Base-by-base conservation (phyloP, 2,329 filamentous ascomycete genomes). In the Delphinella strobiligena region DNA sequence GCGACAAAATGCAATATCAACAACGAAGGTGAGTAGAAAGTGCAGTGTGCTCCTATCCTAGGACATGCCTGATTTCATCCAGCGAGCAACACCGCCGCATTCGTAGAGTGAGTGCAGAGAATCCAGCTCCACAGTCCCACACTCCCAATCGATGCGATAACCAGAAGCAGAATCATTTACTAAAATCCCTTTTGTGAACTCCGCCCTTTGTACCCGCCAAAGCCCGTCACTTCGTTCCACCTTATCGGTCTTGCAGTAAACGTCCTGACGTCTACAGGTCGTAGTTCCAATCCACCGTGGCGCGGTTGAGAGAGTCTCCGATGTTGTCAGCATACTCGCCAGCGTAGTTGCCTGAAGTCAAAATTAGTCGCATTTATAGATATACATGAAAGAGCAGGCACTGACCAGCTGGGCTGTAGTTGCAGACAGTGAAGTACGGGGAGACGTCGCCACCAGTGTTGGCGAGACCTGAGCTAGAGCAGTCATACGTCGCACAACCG, bases 351-450 rank as follows among this genome's bases (percentile, higher is more conserved):
- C 74, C 72, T 70, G 47, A 7, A 5, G 37, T 16, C 35, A 17
- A 19, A 12, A 51, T 62, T 46, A 61, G 54, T 22, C 50, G 32
- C 30, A 14, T 19, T 17, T 36, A 30, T 41, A 33, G 38, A 31
- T 16, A 27, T 15, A 18, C 37, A 27, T 12, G 19, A 10, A 24
- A 18, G 2, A 31, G 19, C n/a, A 35, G 19, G 19, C 61, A 40
- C 75, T 61, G 75, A 83, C 84, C 86, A 47, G 76, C 65, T 45
- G 77, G 71, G 49, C 64, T 67, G 68, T 94, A 94, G 73, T 94
- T 89, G 79, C 86, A 94, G 53, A 93, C 85, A 19, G 82, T 88
- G 68, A 76, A 86, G 63, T 74, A 78, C n/a, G 77, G 63, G 29
- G 68, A 40, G 19, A 63, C 50, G 36, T 56, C 52, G 42, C 54